phyloP scores from a whole-genome alignment of 139 green algal species.

The Nannochloris sp. region DNA sequence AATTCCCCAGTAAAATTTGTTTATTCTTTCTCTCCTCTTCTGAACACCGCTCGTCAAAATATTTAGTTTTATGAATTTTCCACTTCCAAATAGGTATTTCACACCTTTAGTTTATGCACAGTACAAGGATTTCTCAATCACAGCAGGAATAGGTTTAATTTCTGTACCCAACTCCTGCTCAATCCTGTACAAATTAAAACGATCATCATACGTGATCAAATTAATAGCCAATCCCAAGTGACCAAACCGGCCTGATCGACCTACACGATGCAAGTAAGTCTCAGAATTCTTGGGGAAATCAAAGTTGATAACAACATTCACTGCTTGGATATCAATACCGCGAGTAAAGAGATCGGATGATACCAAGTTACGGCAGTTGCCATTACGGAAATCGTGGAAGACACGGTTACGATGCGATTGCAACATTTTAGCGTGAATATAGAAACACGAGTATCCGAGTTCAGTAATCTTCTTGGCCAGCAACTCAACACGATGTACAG shows the following conservation, averaged over 20 bases:
- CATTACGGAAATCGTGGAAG: conserved; percentile 99
- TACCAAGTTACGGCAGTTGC: conserved; percentile 96
- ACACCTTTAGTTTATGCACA: too few species aligned
- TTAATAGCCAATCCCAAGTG: conserved; percentile 98
- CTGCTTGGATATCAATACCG: conserved; percentile 95
- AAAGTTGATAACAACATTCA: conserved; percentile 99
- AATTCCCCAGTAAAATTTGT: too few species aligned
- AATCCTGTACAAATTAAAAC: conserved; percentile 96
- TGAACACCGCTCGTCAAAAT: too few species aligned
- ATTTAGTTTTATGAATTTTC: too few species aligned
- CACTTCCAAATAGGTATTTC: too few species aligned
- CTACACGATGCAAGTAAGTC: conserved; percentile 98
- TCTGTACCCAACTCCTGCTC: conserved; percentile 99
- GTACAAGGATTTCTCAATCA: conserved; percentile 96
- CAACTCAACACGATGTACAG: conserved; percentile 95
- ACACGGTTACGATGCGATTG: conserved; percentile 98
- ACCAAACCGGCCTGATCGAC: conserved; percentile 94
- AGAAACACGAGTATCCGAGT: conserved; percentile 99
- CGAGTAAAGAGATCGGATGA: conserved; percentile 43
- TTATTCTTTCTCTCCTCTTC: too few species aligned
- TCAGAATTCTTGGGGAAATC: conserved; percentile 99
- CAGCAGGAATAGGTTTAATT: conserved; percentile 96
- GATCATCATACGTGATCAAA: conserved; percentile 97
- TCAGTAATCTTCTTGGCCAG: conserved; percentile 99
- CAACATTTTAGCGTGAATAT: conserved; percentile 99